A percentile compares a stretch with the other conserved stretches of the same genome.
Evolutionary conservation across 108 stramenopile genomes (phyloP).

Genomic region (Epithemia pelagica): DNA sequence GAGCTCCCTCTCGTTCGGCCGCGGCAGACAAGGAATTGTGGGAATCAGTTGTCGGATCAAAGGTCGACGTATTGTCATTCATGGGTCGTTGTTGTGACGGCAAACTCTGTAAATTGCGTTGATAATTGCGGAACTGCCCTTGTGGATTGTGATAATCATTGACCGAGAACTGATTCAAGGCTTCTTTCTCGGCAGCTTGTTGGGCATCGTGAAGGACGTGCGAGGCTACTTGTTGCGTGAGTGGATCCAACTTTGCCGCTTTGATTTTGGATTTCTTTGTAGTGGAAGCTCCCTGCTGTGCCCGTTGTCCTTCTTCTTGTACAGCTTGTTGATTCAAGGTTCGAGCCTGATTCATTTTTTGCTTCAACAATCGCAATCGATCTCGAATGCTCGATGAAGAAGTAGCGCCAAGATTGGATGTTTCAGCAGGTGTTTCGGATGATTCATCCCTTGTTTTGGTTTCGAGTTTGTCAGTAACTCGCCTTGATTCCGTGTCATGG

Average conservation of each 20-base stretch:
- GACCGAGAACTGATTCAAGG: constrained; percentile 18
- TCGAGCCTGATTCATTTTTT: constrained; percentile 86
- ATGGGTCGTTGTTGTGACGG: constrained; percentile 16
- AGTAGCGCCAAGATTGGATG: background rate
- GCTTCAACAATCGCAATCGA: constrained; percentile 64
- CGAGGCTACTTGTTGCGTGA: background rate
- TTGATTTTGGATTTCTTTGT: background rate
- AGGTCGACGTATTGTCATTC: constrained; percentile 26
- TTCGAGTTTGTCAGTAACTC: no score
- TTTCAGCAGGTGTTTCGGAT: background rate
- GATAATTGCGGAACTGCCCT: constrained; percentile 73
- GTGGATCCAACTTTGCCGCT: background rate
- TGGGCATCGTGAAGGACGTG: background rate
- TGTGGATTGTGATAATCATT: constrained; percentile 79
- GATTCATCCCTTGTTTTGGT: no score
- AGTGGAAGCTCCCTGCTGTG: background rate
- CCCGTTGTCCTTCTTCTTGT: constrained; percentile 50
- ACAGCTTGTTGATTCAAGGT: constrained; percentile 77
- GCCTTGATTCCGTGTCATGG: background rate
- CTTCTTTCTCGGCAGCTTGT: constrained; percentile 22
- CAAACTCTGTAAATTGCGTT: constrained; percentile 60
- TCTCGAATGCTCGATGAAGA: constrained; percentile 6
- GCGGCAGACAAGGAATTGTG: constrained; percentile 11
- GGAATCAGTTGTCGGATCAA: constrained; percentile 33
- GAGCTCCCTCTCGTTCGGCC: constrained; percentile 65